phyloP scores from a whole-genome alignment of 139 green algal genomes.

The Limnomonas spitsbergensis region DNA sequence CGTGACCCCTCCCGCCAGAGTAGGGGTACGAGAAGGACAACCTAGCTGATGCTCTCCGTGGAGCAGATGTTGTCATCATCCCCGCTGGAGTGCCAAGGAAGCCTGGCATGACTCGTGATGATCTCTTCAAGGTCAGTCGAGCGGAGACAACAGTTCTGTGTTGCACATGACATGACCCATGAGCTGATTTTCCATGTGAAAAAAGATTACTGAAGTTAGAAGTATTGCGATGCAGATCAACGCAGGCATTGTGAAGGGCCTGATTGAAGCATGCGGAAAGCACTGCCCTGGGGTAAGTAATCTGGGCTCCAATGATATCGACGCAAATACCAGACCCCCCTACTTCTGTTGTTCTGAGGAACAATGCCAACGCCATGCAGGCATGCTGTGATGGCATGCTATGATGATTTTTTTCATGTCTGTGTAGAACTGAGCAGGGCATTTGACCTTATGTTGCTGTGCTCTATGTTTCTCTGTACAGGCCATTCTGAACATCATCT shows the following conservation, averaged over 20 bases:
- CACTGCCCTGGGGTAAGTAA: constrained; percentile 79
- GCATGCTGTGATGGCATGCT: no score
- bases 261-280: constrained; percentile 84
- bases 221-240: constrained; percentile 66
- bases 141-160: no score
- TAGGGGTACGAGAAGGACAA: constrained; percentile 61
- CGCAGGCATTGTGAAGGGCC: constrained; percentile 87
- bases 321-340: no score
- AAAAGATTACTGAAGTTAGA: not conserved
- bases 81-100: constrained; percentile 96
- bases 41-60: constrained; percentile 61
- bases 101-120: constrained; percentile 98
- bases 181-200: not conserved
- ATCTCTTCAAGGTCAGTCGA: constrained; percentile 92
- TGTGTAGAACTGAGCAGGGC: no score
- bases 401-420: no score
- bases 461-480: no score
- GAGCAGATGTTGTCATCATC: constrained; percentile 86
- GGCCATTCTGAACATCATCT: constrained; percentile 90
- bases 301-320: no score
- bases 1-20: not conserved
- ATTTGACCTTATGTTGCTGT: no score
- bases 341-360: no score
- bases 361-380: no score
- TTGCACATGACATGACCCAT: not conserved